Percentiles rank a stretch among this genome's conserved stretches.
These are phyloP conservation scores for Mucor racemosus DNA, from an alignment of 371 early-diverging fungal genomes.

Conservation along the genomic window DNA sequence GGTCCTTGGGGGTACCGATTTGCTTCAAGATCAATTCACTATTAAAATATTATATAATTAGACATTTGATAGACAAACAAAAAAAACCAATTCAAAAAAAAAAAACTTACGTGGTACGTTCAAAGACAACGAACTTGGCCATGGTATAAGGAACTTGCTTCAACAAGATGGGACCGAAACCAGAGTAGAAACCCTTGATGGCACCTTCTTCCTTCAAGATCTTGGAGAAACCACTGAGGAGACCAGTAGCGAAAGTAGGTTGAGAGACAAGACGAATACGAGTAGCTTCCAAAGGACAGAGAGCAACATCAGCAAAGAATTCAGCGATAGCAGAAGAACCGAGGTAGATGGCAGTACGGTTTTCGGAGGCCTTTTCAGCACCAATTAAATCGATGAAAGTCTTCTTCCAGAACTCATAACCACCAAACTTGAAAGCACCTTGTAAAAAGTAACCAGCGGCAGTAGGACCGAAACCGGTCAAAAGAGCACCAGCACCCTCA, in stretches of 20 bases:
- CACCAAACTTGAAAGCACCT: constrained; percentile 92
- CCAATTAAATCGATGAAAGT: constrained; percentile 74
- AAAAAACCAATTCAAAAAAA: background rate
- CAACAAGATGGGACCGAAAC: constrained; percentile 77
- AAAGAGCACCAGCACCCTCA: constrained; percentile 86
- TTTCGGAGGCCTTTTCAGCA: constrained; percentile 76
- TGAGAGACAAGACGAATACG: constrained; percentile 82
- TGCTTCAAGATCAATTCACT: constrained; percentile 56
- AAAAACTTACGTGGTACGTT: constrained; percentile 55
- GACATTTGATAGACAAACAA: background rate
- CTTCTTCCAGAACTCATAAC: constrained; percentile 91
- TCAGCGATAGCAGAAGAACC: constrained; percentile 87
- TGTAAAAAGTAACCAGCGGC: constrained; percentile 87
- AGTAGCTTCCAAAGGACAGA: constrained; percentile 83
- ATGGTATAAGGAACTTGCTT: constrained; percentile 77
- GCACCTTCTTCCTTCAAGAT: constrained; percentile 74
- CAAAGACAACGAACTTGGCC: constrained; percentile 68
- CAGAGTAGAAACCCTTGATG: constrained; percentile 76
- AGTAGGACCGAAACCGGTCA: constrained; percentile 88
- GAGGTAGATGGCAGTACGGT: constrained; percentile 86
- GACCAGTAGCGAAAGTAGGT: constrained; percentile 71
- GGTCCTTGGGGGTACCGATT: constrained; percentile 59
- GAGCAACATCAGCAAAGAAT: constrained; percentile 91
- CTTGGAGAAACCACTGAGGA: constrained; percentile 63
- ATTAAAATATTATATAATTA: background rate